Conservation (phyloP, 2,329 filamentous ascomycete genomes). For the Reticulascus tulasneorum region DNA sequence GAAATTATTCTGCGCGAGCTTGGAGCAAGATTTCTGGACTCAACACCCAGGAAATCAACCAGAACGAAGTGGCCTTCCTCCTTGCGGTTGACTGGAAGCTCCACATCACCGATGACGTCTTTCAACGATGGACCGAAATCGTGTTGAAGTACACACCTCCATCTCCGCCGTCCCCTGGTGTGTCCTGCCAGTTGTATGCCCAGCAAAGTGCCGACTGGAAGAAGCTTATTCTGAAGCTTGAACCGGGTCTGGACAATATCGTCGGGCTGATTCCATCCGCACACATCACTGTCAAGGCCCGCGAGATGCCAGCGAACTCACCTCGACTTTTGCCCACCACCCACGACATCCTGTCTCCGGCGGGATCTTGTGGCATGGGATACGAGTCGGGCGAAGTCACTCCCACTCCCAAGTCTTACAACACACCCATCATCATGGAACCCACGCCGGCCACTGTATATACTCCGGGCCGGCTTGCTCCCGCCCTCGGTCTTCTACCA, state of each 20-base stretch:
- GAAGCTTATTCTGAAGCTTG: conserved; percentile 52
- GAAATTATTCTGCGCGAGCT: conserved; percentile 93
- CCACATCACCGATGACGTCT: conserved; percentile 84
- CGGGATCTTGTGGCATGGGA: conserved; percentile 21
- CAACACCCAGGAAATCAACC: conserved; percentile 88
- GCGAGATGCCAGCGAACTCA: too few species aligned
- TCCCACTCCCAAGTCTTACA: conserved; percentile 36
- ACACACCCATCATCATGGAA: conserved; percentile 46
- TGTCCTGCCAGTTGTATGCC: conserved; percentile 35
- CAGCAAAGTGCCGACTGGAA: conserved; percentile 54
- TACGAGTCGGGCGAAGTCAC: conserved; percentile 36
- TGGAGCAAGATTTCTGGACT: conserved; percentile 99
- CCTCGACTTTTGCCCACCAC: conserved; percentile 32
- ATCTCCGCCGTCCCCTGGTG: conserved; percentile 52
- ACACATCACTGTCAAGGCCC: conserved; percentile 23
- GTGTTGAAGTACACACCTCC: conserved; percentile 79
- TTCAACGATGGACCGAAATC: conserved; percentile 91
- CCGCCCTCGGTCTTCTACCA: conserved; percentile 52
- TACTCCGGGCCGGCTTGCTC: conserved; percentile 43
- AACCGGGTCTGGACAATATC: conserved; percentile 55
- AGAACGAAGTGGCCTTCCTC: conserved; percentile 91
- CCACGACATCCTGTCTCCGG: conserved; percentile 40
- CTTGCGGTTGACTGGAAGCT: conserved; percentile 89
- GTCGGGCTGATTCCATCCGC: conserved; percentile 42
- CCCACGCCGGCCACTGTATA: conserved; percentile 38